Percentiles rank a stretch among this genome's conserved stretches.
Evolutionary conservation across 345 rosid species (phyloP).

Genomic region (Lenwebbia sp.): DNA sequence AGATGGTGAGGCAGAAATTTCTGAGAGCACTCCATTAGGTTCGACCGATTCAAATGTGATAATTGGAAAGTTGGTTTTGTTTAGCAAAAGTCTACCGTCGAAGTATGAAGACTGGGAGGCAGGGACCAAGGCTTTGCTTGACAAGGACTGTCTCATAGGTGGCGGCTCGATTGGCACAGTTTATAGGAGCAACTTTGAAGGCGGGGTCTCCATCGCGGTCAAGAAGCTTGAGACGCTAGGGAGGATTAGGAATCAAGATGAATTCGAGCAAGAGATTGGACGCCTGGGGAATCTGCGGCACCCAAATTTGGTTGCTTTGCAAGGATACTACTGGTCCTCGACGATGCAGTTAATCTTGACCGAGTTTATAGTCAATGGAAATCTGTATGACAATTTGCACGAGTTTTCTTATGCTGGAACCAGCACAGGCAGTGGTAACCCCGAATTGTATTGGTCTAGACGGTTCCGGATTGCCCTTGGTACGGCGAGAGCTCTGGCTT

Average conservation of each 20-base stretch:
- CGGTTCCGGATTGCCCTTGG: slow-evolving; percentile 85
- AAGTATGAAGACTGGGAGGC: slow-evolving; percentile 96
- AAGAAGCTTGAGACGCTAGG: slow-evolving; percentile 87
- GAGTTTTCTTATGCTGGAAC: slow-evolving; percentile 42
- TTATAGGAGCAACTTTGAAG: slow-evolving; percentile 72
- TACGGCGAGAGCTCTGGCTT: slow-evolving; percentile 82
- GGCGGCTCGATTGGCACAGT: slow-evolving; percentile 86
- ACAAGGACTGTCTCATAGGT: slow-evolving; percentile 81
- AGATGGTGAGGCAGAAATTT: slow-evolving; percentile 28
- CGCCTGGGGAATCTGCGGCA: slow-evolving; percentile 65
- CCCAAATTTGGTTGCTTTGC: slow-evolving; percentile 66
- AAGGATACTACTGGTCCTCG: slow-evolving; percentile 87
- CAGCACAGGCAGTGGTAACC: slow-evolving; percentile 51
- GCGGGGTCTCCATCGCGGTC: slow-evolving; percentile 83
- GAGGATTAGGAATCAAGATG: slow-evolving; percentile 83
- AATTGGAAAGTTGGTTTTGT: slow-evolving; percentile 85
- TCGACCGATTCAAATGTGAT: slow-evolving; percentile 62
- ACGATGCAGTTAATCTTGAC: slow-evolving; percentile 74
- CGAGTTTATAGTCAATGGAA: slow-evolving; percentile 66
- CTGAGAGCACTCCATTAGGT: slow-evolving; percentile 70
- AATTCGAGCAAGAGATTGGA: slow-evolving; percentile 84
- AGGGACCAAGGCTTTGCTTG: slow-evolving; percentile 83
- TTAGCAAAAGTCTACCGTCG: slow-evolving; percentile 87
- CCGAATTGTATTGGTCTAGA: slow-evolving; percentile 65
- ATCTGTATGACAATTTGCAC: slow-evolving; percentile 72